Base-by-base conservation (phyloP, 1,139 yeast genomes). In the Wickerhamomyces sp. region DNA sequence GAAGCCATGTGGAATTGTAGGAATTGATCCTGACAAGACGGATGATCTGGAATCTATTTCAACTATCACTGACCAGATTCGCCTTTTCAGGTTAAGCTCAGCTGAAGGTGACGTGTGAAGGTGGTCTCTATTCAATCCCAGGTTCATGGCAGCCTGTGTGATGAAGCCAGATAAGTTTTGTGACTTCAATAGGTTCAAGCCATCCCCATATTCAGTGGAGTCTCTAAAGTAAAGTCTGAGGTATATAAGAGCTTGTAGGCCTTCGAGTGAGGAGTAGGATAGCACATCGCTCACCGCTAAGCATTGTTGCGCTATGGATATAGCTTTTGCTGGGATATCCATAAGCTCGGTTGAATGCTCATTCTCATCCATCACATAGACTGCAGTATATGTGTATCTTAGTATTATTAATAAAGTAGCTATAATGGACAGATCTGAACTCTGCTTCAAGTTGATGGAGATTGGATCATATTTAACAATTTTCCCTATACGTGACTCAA, bases 381-480 rank as follows among this genome's bases (percentile, higher is more conserved):
- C 44, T 42, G 10, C 34, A 26, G 15, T 34, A 7, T 11, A 10
- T 9, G 31, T 11, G 13, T 29, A 29, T 29, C 31, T 29, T 8
- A 42, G 8, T 32, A 29, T 29, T 29, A 29, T 29, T 6, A 29
- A 11, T 11, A 29, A 6, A 29, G 31, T 29, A 11, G 39, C 39
- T 15, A 29, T 29, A 10, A 59, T 54, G 2, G 76, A 68, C n/a
- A 65, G 56, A 52, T 75, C 79, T 10, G 43, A 30, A 27, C 50
- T 34, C 15, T 46, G 41, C 10, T 44, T 59, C 3, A 69, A 47
- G 4, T 48, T 54, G 10, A 65, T 39, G 11, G 42, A 23, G 11
- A 15, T 37, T 7, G 13, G 18, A 11, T 42, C 37, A 34, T 44
- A 42, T 10, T 37, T 11, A 1, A 54, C 26, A 10, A 54, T 45